Evolutionary conservation across 768 basidiomycete genomes (phyloP).

Genomic region (Pleurotus ostreatus): DNA sequence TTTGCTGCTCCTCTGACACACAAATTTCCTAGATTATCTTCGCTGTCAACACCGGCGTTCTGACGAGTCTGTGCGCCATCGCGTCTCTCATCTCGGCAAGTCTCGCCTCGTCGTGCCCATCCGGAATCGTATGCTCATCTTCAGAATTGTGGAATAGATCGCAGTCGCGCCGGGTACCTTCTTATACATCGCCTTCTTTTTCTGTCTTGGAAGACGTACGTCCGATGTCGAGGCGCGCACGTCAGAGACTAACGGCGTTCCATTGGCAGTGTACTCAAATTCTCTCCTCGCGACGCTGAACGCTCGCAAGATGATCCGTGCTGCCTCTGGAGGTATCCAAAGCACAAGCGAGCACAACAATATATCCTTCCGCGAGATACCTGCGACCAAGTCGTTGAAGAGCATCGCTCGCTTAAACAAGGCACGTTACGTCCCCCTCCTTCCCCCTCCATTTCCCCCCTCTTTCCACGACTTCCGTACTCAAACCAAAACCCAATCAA

Average conservation of each 20-base stretch:
- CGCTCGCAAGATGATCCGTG: constrained; percentile 34
- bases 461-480: background rate
- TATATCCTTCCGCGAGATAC: constrained; percentile 12
- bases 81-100: constrained; percentile 44
- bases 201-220: constrained; percentile 45
- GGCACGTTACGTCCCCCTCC: background rate
- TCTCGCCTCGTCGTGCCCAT: background rate
- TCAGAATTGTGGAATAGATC: constrained; percentile 22
- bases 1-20: background rate
- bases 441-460: background rate
- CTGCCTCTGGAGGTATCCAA: constrained; percentile 29
- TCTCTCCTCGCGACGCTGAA: constrained; percentile 51
- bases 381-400: background rate
- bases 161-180: constrained; percentile 29
- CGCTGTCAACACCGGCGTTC: constrained; percentile 46
- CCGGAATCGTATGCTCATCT: no score
- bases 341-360: constrained; percentile 17
- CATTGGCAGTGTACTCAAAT: constrained; percentile 41
- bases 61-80: constrained; percentile 38
- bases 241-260: background rate
- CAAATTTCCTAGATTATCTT: constrained; percentile 41
- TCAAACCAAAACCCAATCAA: background rate
- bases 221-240: constrained; percentile 2
- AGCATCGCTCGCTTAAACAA: constrained; percentile 1
- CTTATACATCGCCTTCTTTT: constrained; percentile 50